A percentile compares a stretch with the other conserved stretches of the same genome.
Conservation (phyloP, 495 filamentous ascomycete genomes). For the Cercophora scortea region DNA sequence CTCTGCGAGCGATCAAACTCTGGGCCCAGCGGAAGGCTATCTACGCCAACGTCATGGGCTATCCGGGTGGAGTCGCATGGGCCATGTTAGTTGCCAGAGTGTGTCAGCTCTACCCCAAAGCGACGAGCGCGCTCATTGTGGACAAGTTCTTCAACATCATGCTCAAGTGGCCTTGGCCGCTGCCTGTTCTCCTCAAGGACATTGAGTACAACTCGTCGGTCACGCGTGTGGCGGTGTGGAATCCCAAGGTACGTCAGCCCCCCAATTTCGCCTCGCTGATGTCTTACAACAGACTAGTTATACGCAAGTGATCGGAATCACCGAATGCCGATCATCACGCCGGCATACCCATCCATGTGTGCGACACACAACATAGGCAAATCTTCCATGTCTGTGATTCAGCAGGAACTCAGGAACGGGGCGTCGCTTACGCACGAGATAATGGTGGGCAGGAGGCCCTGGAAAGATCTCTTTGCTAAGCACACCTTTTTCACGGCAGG, state of each 20-base stretch:
- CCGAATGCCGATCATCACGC: constrained; percentile 95
- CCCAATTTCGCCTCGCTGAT: constrained; percentile 16
- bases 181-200: constrained; percentile 77
- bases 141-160: constrained; percentile 92
- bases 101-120: constrained; percentile 95
- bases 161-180: constrained; percentile 86
- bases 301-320: constrained; percentile 75
- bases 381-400: constrained; percentile 77
- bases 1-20: constrained; percentile 84
- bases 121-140: constrained; percentile 75
- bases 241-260: constrained; percentile 61
- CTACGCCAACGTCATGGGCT: constrained; percentile 92
- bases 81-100: constrained; percentile 94
- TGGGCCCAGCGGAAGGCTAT: constrained; percentile 93
- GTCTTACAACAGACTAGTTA: constrained; percentile 45
- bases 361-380: constrained; percentile 86
- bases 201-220: constrained; percentile 73
- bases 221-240: constrained; percentile 71
- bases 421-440: constrained; percentile 76
- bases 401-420: constrained; percentile 72
- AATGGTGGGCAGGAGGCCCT: constrained; percentile 58
- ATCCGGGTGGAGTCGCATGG: constrained; percentile 95
- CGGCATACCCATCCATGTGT: constrained; percentile 94
- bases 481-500: constrained; percentile 87
- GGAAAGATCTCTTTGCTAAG: constrained; percentile 81